These are phyloP conservation scores for Beauveria varroae DNA, from an alignment of 2,329 filamentous ascomycete genomes.

Conservation along the genomic window DNA sequence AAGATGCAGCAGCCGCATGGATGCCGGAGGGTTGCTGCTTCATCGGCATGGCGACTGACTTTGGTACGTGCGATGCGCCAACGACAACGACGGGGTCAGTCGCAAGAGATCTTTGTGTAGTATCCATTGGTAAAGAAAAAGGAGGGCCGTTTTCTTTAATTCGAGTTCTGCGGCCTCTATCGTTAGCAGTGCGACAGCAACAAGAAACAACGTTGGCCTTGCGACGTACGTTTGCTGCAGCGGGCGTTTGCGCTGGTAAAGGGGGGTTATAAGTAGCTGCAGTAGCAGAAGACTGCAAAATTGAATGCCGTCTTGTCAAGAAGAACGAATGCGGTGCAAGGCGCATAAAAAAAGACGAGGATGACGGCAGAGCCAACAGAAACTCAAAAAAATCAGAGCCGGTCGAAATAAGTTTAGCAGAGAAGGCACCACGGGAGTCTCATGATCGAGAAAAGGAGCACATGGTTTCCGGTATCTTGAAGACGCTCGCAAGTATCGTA, in stretches of 20 bases:
- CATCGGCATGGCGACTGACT: neutral
- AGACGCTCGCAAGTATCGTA: neutral
- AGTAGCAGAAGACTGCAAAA: neutral
- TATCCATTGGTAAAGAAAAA: conserved; percentile 15
- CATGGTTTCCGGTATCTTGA: conserved; percentile 6
- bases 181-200: neutral
- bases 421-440: conserved; percentile 10
- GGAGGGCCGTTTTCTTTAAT: conserved; percentile 5
- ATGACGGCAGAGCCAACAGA: conserved; percentile 3
- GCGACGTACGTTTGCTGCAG: neutral
- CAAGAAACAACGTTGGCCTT: neutral
- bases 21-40: neutral
- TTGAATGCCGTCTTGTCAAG: neutral
- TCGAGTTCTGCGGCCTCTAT: neutral
- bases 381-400: conserved; percentile 10
- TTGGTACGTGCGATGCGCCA: conserved; percentile 1
- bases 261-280: neutral
- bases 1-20: neutral
- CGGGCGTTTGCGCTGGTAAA: conserved; percentile 2
- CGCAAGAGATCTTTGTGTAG: conserved; percentile 3
- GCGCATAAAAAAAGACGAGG: conserved; percentile 4
- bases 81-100: conserved; percentile 12
- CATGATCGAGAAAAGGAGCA: conserved; percentile 10
- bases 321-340: conserved; percentile 7
- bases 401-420: conserved; percentile 10